Base-by-base conservation (phyloP, 495 filamentous ascomycete genomes). In the Hyaloscypha hepaticicola region DNA sequence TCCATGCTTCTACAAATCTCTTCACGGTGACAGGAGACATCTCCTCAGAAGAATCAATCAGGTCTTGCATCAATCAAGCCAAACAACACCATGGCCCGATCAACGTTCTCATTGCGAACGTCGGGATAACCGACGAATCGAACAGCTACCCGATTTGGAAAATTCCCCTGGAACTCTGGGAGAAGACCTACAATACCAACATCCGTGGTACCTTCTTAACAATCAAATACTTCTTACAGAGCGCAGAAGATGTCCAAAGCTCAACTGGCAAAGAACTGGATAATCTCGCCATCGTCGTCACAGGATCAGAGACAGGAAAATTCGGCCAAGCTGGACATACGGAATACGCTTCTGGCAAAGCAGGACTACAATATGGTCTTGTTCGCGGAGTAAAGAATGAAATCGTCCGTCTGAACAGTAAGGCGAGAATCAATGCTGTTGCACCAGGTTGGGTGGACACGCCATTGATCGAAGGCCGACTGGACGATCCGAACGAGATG, bases 381-480 rank as follows among this genome's bases (percentile, higher is more conserved):
- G 77, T 85, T 11, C 72, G 76, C 41, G 76, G 76, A 6, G 77
- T 86, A 22, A 83, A 83, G 70, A 82, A 82, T 68, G 83, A 87
- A 63, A 83, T 86, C 48, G 75, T 81, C 34, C 73, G 74, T 26
- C 66, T 87, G 55, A 84, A 85, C 63, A 57, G 68, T 1, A 77
- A 77, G 64, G 84, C 76, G 6, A 73, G 84, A 25, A 83, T 87
- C 60, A 86, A 87, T 73, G 81, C 80, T 19, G 80, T 87, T 14
- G 78, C 80, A 24, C 77, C 78, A 38, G 81, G 79, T 14, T 82
- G 79, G 79, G 76, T 82, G 0, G 74, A 83, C 58, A 81, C 80
- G 26, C 72, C 74, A 24, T 59, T 81, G 33, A 81, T 80, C 55
- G 74, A 76, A 25, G 80, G 77, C 26, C 69, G 79, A n/a, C 65